Evolutionary conservation across 78 protist species (phyloP), one percentile per base, ranked within the genome.

Genomic region (Mastigamoeba balamuthi): DNA sequence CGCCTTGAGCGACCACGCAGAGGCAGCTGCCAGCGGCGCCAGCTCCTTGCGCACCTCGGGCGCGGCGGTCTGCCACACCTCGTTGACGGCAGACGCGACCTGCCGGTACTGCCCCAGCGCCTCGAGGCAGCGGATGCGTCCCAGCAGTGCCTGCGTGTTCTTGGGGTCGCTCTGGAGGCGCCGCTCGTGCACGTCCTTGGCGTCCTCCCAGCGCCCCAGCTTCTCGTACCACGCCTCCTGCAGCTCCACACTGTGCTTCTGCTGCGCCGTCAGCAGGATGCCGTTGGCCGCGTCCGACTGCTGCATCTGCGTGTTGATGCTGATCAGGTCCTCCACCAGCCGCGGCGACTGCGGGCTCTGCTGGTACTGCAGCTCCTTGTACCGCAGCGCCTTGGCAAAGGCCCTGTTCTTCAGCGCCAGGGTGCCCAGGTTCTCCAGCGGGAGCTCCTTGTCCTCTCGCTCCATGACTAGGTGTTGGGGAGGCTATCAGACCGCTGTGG

Each of bases 351-450:
- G 30, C 29, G 75, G 68, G 4, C 63, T n/a, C 37, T 30, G 76
- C 39, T 75, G 40, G 85, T 92, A 92, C 69, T 90, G 91, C 23
- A 69, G 28, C 67, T 91, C 95, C 58, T 70, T 82, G 82, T 96
- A 95, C 76, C 90, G 98, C 72, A 96, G 85, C 9, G 98, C 98
- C 85, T 97, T 95, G 25, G 99, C 98, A 66, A 85, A 97, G 33
- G 98, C 94, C 25, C 92, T 94, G 82, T 97, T 94, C 36, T 76
- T 63, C 69, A 78, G 88, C 0, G 98, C 98, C 6, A 92, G 58
- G 23, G 63, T 76, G 33, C 96, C 99, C 5, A 96, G 79, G 39
- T 73, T 65, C 58, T 75, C 88, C 39, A 95, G 82, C 25, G 97
- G 95, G 30, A 92, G 82, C 17, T 90, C 82, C 82, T 88, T 74